A percentile compares a stretch with the other conserved stretches of the same genome.
Evolutionary conservation across 179 eudicot species (phyloP).

Genomic region (Silene coronaria): DNA sequence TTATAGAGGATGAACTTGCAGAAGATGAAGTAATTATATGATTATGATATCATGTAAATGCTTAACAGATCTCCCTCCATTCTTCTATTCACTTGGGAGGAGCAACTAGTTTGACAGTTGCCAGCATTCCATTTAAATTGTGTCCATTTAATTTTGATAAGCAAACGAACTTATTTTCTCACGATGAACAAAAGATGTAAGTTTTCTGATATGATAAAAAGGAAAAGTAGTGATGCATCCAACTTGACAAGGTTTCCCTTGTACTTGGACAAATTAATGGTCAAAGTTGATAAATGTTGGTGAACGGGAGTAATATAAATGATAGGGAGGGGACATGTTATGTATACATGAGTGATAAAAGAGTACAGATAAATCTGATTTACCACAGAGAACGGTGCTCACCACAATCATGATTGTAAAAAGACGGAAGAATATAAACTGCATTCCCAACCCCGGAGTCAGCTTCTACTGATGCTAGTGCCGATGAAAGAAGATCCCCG

Average conservation of each 20-base stretch:
- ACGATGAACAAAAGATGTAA: no score
- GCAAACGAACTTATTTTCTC: no score
- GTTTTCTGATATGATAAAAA: no score
- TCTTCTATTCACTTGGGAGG: no score
- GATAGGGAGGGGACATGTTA: not conserved
- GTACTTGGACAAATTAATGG: not conserved
- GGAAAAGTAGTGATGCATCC: not conserved
- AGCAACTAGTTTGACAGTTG: no score
- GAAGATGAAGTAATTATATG: no score
- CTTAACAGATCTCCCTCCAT: no score
- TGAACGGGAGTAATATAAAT: not conserved
- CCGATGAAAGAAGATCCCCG: constrained; percentile 63
- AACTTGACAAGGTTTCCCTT: not conserved
- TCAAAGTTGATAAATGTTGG: not conserved
- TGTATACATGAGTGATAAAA: constrained; percentile 9
- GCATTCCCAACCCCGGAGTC: constrained; percentile 96
- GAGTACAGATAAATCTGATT: not conserved
- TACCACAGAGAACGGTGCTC: constrained; percentile 21
- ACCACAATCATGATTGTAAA: constrained; percentile 98
- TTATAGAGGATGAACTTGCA: no score
- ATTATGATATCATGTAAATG: no score
- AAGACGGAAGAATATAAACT: constrained; percentile 82
- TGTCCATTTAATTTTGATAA: no score
- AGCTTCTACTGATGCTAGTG: constrained; percentile 64
- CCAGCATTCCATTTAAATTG: no score